phyloP scores from a whole-genome alignment of 2,329 filamentous ascomycete genomes.

The Fusarium sp. region DNA sequence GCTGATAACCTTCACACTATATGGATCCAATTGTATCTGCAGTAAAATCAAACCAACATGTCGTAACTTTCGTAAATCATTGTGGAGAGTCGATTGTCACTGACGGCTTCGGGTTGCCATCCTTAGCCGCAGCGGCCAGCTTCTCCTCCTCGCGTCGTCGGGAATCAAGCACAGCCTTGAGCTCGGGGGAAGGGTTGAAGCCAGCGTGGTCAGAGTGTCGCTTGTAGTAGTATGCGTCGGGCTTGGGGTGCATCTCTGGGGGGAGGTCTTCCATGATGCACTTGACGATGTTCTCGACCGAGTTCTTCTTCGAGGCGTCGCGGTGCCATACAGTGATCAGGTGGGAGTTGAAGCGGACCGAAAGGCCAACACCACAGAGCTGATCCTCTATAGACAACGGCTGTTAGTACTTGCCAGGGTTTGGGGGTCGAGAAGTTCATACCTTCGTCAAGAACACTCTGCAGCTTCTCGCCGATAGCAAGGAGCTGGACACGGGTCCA shows the following conservation, averaged over 20 bases:
- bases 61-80: slow-evolving; percentile 42
- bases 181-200: slow-evolving; percentile 74
- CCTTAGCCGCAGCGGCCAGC: slow-evolving; percentile 38
- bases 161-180: slow-evolving; percentile 68
- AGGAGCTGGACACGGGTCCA: slow-evolving; percentile 86
- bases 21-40: slow-evolving; percentile 16
- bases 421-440: slow-evolving; percentile 44
- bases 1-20: slow-evolving; percentile 25
- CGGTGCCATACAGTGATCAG: slow-evolving; percentile 95
- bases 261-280: slow-evolving; percentile 81
- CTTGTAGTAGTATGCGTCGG: slow-evolving; percentile 85
- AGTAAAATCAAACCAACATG: slow-evolving; percentile 22
- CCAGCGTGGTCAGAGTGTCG: slow-evolving; percentile 89
- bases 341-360: slow-evolving; percentile 88
- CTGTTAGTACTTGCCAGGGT: slow-evolving; percentile 21
- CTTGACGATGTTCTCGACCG: slow-evolving; percentile 78
- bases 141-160: slow-evolving; percentile 61
- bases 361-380: slow-evolving; percentile 89
- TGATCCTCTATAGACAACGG: slow-evolving; percentile 72
- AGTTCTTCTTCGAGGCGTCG: slow-evolving; percentile 82
- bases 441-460: slow-evolving; percentile 79
- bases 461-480: slow-evolving; percentile 84
- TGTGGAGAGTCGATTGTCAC: slow-evolving; percentile 46
- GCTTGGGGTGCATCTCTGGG: slow-evolving; percentile 76
- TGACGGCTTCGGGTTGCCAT: slow-evolving; percentile 42